Base-by-base conservation (phyloP, 2,329 filamentous ascomycete genomes). In the Pleomassaria siparia region DNA sequence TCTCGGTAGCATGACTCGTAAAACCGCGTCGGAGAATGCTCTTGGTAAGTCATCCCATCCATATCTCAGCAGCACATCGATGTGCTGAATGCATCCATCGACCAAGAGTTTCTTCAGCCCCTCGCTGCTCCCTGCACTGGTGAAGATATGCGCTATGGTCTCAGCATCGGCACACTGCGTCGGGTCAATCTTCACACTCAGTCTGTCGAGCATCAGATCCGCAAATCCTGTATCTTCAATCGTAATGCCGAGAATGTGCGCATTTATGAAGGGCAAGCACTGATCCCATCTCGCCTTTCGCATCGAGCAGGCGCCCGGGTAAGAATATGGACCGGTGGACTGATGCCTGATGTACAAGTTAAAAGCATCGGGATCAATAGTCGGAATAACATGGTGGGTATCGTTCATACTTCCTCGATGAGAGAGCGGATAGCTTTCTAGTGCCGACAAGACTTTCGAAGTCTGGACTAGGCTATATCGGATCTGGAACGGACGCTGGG, bases 131-230 rank as follows among this genome's bases (percentile, higher is more conserved):
- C 28, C 35, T 0, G 22, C 21, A 10, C 25, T 15, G 1, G 37
- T 37, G 44, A 62, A 62, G 0, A 62, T 4, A 13, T 58, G 52
- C 13, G 30, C 20, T n/a, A 60, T 57, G 3, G 55, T 60, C 4
- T 53, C 47, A 0, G 22, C 3, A 18, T 58, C 55, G 0, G 53
- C 48, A 4, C 40, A 42, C 2, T 46, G 10, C 20, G 32, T 40
- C 1, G 35, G 40, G 0, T 30, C 32, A 6, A 60, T 16, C 11
- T 50, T 51, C 1, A 44, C 35, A 15, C 30, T 28, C 7, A 60
- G 32, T 3, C 56, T 20, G 21, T 57, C 55, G 40, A 60, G 51
- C 0, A 53, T 42, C 4, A 43, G 48, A 28, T 60, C 55, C 1
- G 52, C 29, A 37, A 59, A 62, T 7, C 43, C 48, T 9, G 10